Percentiles rank a stretch among this genome's conserved stretches.
These are phyloP conservation scores for Macroventuria anomochaeta DNA, from an alignment of 2,329 filamentous ascomycete genomes.

Conservation along the genomic window DNA sequence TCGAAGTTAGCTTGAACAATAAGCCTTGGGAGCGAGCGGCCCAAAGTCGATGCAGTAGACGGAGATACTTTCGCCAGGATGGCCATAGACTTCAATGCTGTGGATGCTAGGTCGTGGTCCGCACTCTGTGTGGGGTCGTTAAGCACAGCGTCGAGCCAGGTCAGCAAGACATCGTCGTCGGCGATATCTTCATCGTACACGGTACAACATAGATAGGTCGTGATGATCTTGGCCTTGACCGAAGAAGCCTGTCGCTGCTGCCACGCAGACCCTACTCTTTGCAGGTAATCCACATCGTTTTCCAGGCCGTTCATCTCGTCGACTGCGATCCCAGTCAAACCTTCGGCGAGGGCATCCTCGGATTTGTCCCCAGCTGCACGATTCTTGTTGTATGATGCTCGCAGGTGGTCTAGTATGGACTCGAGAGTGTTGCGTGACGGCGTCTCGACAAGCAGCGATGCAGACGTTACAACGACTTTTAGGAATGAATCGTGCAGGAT, in stretches of 20 bases:
- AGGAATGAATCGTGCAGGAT: constrained; percentile 88
- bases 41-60: constrained; percentile 74
- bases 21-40: constrained; percentile 80
- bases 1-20: constrained; percentile 83
- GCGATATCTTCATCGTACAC: constrained; percentile 81
- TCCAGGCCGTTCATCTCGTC: constrained; percentile 89
- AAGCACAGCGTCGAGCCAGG: constrained; percentile 85
- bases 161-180: constrained; percentile 77
- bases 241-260: constrained; percentile 87
- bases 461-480: constrained; percentile 79
- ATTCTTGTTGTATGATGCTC: constrained; percentile 25
- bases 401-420: constrained; percentile 75
- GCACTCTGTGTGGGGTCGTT: constrained; percentile 82
- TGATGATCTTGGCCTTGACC: constrained; percentile 81
- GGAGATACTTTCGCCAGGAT: constrained; percentile 79
- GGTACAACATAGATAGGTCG: constrained; percentile 84
- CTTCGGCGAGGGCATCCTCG: constrained; percentile 53
- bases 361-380: constrained; percentile 27
- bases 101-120: constrained; percentile 76
- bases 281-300: constrained; percentile 86
- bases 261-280: constrained; percentile 76
- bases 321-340: constrained; percentile 73
- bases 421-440: constrained; percentile 64
- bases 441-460: constrained; percentile 72
- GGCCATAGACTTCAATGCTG: constrained; percentile 81